Evolutionary conservation across 106 monocot species (phyloP).

Genomic region (Acanthochlamys bracteata): DNA sequence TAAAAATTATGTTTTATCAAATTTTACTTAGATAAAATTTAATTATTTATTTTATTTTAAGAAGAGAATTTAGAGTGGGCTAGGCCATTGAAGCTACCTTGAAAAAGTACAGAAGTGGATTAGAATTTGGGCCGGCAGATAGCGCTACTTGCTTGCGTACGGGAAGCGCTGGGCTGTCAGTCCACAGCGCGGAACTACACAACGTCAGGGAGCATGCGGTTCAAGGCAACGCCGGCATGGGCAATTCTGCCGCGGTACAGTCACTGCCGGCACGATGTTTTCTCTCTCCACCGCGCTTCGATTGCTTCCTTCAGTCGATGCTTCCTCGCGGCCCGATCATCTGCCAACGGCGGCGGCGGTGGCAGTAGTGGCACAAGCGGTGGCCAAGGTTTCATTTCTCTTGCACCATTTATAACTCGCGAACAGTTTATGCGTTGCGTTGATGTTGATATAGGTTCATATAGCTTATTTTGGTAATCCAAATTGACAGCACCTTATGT

Average conservation of each 20-base stretch:
- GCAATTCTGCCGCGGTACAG: constrained; percentile 16
- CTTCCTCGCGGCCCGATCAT: constrained; percentile 33
- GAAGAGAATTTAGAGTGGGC: too few relatives aligned
- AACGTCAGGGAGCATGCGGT: too few relatives aligned
- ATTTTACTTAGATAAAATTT: too few relatives aligned
- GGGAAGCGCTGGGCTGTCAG: too few relatives aligned
- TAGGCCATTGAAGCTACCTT: too few relatives aligned
- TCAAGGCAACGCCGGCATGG: constrained; percentile 37
- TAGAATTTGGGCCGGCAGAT: too few relatives aligned
- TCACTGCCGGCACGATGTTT: constrained; percentile 4
- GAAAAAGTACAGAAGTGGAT: too few relatives aligned
- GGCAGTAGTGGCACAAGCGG: constrained; percentile 23
- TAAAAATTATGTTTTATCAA: too few relatives aligned
- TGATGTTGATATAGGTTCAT: not conserved
- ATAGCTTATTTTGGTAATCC: not conserved
- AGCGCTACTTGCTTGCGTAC: too few relatives aligned
- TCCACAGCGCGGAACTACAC: too few relatives aligned
- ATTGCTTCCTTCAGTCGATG: constrained; percentile 13
- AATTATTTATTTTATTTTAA: too few relatives aligned
- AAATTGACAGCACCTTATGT: not conserved
- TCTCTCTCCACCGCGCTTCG: constrained; percentile 2
- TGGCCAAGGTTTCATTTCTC: constrained; percentile 1
- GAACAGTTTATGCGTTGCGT: not conserved
- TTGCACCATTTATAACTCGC: not conserved
- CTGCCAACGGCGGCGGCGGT: constrained; percentile 27